These are phyloP conservation scores for Sutorius eximius DNA, from an alignment of 1,284 basidiomycete genomes.

Conservation along the genomic window DNA sequence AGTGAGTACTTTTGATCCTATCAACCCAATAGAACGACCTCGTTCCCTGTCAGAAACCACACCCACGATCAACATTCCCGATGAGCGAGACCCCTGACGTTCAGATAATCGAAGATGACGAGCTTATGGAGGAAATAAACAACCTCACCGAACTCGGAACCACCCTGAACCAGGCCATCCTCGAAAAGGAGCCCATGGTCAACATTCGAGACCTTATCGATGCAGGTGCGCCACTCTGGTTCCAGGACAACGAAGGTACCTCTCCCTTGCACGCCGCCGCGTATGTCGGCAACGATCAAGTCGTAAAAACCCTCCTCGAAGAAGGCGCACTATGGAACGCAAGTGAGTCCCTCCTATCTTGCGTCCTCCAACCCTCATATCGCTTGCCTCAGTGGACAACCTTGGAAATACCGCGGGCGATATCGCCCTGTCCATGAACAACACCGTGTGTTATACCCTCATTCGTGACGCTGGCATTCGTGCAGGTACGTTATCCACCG, in stretches of 20 bases:
- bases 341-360: conserved; percentile 43
- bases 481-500: conserved; percentile 53
- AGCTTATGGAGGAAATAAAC: conserved; percentile 42
- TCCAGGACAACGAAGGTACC: conserved; percentile 81
- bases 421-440: conserved; percentile 83
- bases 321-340: conserved; percentile 92
- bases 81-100: conserved; percentile 15
- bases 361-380: not conserved
- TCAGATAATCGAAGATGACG: conserved; percentile 21
- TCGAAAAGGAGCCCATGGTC: conserved; percentile 49
- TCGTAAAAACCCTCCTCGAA: conserved; percentile 71
- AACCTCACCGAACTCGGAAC: conserved; percentile 53
- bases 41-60: not conserved
- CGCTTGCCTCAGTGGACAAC: conserved; percentile 61
- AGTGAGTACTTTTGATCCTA: conserved; percentile 1
- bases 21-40: not conserved
- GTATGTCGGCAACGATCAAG: conserved; percentile 61
- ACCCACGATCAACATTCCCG: not conserved
- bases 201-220: conserved; percentile 59
- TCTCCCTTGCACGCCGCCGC: conserved; percentile 90
- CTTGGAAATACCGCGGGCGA: conserved; percentile 84
- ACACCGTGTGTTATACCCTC: conserved; percentile 67
- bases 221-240: conserved; percentile 88
- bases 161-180: conserved; percentile 57
- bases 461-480: conserved; percentile 88